Conservation (phyloP, 2,329 filamentous ascomycete species). For the Drechslera avenae region DNA sequence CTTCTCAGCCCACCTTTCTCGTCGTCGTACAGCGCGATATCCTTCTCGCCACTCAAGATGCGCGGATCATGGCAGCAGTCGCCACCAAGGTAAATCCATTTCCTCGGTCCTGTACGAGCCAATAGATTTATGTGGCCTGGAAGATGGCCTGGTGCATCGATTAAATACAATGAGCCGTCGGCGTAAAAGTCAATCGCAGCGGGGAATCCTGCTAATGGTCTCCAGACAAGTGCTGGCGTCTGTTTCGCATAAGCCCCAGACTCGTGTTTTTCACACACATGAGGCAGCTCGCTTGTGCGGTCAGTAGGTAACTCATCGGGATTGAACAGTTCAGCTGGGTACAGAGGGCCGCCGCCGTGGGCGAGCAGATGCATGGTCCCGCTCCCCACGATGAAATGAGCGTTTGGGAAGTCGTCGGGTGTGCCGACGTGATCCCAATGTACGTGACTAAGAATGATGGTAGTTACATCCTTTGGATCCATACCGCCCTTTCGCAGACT, state of each 20-base stretch:
- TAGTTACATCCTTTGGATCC: constrained; percentile 44
- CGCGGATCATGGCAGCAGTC: constrained; percentile 61
- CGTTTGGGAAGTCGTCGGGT: constrained; percentile 56
- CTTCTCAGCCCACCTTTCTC: constrained; percentile 53
- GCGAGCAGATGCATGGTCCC: constrained; percentile 37
- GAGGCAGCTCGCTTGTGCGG: constrained; percentile 54
- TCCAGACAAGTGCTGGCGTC: constrained; percentile 44
- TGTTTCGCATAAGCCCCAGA: constrained; percentile 24
- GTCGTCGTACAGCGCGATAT: constrained; percentile 58
- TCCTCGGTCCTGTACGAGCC: constrained; percentile 45
- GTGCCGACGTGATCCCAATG: constrained; percentile 66
- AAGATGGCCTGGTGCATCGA: constrained; percentile 59
- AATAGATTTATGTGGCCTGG: constrained; percentile 60
- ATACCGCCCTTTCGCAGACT: constrained; percentile 48
- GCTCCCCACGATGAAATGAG: constrained; percentile 58
- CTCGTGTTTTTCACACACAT: constrained; percentile 24
- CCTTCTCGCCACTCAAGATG: constrained; percentile 58
- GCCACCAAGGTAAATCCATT: constrained; percentile 58
- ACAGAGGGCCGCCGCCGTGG: constrained; percentile 36
- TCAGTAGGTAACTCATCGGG: constrained; percentile 49
- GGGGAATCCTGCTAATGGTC: constrained; percentile 53
- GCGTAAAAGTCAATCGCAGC: constrained; percentile 52
- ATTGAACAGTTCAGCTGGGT: constrained; percentile 54
- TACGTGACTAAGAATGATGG: constrained; percentile 58
- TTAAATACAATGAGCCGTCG: constrained; percentile 55